These are phyloP conservation scores for Daldinia eschscholtzii DNA, from an alignment of 2,329 filamentous ascomycete genomes.

Conservation along the genomic window DNA sequence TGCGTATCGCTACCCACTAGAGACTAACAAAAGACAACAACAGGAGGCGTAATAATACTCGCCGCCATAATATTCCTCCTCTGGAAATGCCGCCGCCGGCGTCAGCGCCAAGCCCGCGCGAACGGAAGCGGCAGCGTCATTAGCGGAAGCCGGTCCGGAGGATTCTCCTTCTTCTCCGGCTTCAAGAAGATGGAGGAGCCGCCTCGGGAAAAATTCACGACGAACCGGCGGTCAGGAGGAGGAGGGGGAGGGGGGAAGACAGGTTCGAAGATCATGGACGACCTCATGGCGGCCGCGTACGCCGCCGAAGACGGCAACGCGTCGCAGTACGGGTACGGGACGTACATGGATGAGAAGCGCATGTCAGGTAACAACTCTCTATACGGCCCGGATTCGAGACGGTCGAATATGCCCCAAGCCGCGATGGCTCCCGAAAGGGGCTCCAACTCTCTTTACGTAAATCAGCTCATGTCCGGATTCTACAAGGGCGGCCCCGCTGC, in stretches of 20 bases:
- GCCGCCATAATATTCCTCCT: constrained; percentile 34
- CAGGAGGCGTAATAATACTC: constrained; percentile 33
- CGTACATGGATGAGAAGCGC: constrained; percentile 30
- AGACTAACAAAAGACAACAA: constrained; percentile 14
- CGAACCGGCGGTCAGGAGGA: constrained; percentile 2
- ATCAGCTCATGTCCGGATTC: constrained; percentile 37
- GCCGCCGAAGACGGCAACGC: constrained; percentile 40
- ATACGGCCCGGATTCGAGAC: neutral
- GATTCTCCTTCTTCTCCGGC: constrained; percentile 10
- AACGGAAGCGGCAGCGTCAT: neutral
- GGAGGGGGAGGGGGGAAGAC: constrained; percentile 12
- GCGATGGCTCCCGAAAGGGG: neutral
- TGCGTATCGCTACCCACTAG: neutral
- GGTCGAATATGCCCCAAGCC: constrained; percentile 5
- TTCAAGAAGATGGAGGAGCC: constrained; percentile 26
- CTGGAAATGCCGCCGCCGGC: constrained; percentile 34
- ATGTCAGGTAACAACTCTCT: neutral
- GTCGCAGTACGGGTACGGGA: constrained; percentile 36
- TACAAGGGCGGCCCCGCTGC: constrained; percentile 32
- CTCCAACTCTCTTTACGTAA: constrained; percentile 37
- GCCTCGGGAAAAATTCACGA: constrained; percentile 9
- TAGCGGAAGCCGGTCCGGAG: neutral
- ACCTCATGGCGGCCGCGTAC: constrained; percentile 43
- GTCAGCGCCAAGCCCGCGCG: neutral
- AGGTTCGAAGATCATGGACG: constrained; percentile 40